These are phyloP conservation scores for Butyriboletus appendiculatus DNA, from an alignment of 1,284 basidiomycete species.

Conservation along the genomic window DNA sequence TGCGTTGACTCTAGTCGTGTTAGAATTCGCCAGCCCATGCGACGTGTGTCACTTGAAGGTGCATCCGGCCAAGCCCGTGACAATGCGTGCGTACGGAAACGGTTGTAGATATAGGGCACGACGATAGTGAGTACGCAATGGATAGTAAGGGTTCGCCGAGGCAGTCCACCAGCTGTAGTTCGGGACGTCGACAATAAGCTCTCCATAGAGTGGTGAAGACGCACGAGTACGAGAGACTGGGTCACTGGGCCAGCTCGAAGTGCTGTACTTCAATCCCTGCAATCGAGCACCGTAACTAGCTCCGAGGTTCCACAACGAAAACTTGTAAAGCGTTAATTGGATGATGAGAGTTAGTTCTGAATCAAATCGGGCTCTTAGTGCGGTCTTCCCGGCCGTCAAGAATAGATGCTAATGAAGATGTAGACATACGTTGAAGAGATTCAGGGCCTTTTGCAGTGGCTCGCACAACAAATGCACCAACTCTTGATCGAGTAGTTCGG, in stretches of 20 bases:
- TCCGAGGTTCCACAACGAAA: conserved; percentile 80
- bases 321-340: conserved; percentile 79
- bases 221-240: conserved; percentile 20
- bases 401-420: conserved; percentile 1
- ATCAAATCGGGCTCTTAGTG: conserved; percentile 68
- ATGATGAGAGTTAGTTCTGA: conserved; percentile 83
- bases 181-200: conserved; percentile 19
- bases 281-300: conserved; percentile 91
- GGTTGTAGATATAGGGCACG: conserved; percentile 77
- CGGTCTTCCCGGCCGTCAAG: conserved; percentile 44
- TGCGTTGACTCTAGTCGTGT: conserved; percentile 69
- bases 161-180: conserved; percentile 58
- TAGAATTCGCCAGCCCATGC: conserved; percentile 77
- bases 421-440: conserved; percentile 63
- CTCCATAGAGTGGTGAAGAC: conserved; percentile 7
- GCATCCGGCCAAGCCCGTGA: conserved; percentile 89
- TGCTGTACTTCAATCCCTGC: conserved; percentile 77
- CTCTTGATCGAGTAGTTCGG: conserved; percentile 90
- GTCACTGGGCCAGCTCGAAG: conserved; percentile 37
- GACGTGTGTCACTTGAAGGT: conserved; percentile 73
- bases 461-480: conserved; percentile 83
- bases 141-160: conserved; percentile 57
- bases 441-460: conserved; percentile 79
- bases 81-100: conserved; percentile 75
- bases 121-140: conserved; percentile 79